phyloP scores from a whole-genome alignment of 164 flowering plant genomes.

The Annona squamosa region DNA sequence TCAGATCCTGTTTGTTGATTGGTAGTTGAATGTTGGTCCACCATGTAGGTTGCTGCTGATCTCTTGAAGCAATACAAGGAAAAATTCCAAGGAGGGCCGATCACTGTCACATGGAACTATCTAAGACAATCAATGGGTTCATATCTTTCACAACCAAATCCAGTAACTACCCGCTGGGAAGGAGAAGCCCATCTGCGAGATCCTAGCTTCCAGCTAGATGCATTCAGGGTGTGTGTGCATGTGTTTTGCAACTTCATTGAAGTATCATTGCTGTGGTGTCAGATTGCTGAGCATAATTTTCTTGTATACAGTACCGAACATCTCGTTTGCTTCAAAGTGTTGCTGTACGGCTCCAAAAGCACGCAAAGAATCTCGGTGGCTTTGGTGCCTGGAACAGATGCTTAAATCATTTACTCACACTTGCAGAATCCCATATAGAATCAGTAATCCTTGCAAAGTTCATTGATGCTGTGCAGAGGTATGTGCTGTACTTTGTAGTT shows the following conservation, averaged over 20 bases:
- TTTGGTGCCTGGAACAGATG: constrained; percentile 99
- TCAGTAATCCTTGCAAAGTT: constrained; percentile 84
- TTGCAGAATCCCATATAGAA: constrained; percentile 95
- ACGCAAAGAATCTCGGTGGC: constrained; percentile 70
- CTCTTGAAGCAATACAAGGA: constrained; percentile 84
- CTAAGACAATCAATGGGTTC: constrained; percentile 84
- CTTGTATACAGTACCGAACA: constrained; percentile 72
- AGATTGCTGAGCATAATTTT: not conserved
- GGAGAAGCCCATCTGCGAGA: constrained; percentile 83
- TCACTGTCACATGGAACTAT: constrained; percentile 90
- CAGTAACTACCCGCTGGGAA: constrained; percentile 93
- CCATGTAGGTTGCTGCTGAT: constrained; percentile 69
- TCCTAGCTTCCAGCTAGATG: constrained; percentile 89
- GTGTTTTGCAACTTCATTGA: not conserved
- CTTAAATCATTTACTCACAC: constrained; percentile 86
- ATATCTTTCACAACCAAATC: constrained; percentile 90
- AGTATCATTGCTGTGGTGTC: not conserved
- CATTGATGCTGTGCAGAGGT: constrained; percentile 82
- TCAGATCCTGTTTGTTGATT: not conserved
- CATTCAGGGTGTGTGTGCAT: constrained; percentile 61
- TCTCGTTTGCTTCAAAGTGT: constrained; percentile 89
- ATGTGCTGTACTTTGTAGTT: not conserved
- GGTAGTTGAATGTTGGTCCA: not conserved
- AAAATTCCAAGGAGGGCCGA: constrained; percentile 85
- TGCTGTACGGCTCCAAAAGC: constrained; percentile 70